Percentiles rank a stretch among this genome's conserved stretches.
These are phyloP conservation scores for Fusarium mexicanum DNA, from an alignment of 2,329 filamentous ascomycete species.

Conservation along the genomic window DNA sequence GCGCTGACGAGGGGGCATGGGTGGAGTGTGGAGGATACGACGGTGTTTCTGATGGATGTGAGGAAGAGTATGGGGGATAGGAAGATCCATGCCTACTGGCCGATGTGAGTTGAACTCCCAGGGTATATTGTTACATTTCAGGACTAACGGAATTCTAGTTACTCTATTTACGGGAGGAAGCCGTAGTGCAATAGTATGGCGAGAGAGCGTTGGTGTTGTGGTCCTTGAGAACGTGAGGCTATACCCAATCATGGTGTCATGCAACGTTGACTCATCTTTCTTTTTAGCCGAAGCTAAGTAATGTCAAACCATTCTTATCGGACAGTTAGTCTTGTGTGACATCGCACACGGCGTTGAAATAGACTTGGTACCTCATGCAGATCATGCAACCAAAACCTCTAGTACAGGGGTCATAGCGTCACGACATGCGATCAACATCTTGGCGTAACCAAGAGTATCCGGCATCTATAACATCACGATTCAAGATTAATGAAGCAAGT, in stretches of 20 bases:
- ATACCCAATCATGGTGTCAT: accelerated
- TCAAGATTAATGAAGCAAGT: background rate
- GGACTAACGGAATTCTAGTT: background rate
- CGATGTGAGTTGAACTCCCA: background rate
- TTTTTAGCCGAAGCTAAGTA: too few species aligned
- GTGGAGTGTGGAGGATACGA: background rate
- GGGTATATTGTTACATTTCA: background rate
- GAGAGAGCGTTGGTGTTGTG: background rate
- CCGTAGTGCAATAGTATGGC: background rate
- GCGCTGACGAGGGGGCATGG: background rate
- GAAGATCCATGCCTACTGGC: background rate
- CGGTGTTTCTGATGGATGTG: background rate
- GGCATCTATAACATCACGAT: too few species aligned
- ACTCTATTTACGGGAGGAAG: background rate
- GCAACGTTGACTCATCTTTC: background rate
- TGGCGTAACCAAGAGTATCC: background rate
- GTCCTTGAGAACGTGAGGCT: background rate
- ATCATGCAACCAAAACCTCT: background rate
- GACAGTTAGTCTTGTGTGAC: background rate
- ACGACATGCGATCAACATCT: background rate
- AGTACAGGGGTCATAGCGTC: background rate
- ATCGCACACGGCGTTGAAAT: background rate
- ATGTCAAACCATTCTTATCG: background rate
- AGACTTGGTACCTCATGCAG: background rate
- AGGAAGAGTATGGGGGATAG: background rate